Percentiles rank a stretch among this genome's conserved stretches.
These are phyloP conservation scores for Myxozyma melibiosi DNA, from an alignment of 805 yeast species.

Conservation along the genomic window DNA sequence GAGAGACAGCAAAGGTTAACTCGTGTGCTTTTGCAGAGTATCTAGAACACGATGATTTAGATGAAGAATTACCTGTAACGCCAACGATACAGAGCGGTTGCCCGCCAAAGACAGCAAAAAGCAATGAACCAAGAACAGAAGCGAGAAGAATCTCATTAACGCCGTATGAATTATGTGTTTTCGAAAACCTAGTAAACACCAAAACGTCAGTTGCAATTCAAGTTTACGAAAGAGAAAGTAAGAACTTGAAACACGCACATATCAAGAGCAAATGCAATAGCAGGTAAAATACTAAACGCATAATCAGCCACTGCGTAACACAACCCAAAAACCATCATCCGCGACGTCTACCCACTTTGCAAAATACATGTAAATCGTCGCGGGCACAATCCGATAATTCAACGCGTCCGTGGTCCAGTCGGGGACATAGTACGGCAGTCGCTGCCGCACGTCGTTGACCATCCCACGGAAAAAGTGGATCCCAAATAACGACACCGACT, in stretches of 20 bases:
- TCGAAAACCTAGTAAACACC: constrained; percentile 80
- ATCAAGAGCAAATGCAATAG: constrained; percentile 23
- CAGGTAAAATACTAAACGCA: constrained; percentile 8
- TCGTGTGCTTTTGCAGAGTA: background rate
- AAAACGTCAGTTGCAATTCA: background rate
- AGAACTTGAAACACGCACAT: constrained; percentile 20
- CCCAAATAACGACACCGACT: constrained; percentile 8
- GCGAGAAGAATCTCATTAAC: constrained; percentile 85
- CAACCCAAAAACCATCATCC: background rate
- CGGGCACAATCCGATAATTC: constrained; percentile 85
- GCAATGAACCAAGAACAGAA: constrained; percentile 84
- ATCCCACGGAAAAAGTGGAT: constrained; percentile 49
- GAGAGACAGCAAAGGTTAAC: background rate
- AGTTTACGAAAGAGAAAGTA: background rate
- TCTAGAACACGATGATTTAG: too few species aligned
- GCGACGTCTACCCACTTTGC: constrained; percentile 54
- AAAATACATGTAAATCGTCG: constrained; percentile 80
- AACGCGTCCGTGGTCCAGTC: constrained; percentile 78
- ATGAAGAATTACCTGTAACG: constrained; percentile 65
- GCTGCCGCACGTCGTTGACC: constrained; percentile 51
- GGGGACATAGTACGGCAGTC: constrained; percentile 68
- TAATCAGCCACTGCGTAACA: background rate
- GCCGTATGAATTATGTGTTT: constrained; percentile 84
- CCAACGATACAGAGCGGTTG: constrained; percentile 96
- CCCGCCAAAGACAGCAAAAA: constrained; percentile 83